Evolutionary conservation across 228 moss, liverwort and hornwort genomes (phyloP).

Genomic region (Sphagnum fallax): DNA sequence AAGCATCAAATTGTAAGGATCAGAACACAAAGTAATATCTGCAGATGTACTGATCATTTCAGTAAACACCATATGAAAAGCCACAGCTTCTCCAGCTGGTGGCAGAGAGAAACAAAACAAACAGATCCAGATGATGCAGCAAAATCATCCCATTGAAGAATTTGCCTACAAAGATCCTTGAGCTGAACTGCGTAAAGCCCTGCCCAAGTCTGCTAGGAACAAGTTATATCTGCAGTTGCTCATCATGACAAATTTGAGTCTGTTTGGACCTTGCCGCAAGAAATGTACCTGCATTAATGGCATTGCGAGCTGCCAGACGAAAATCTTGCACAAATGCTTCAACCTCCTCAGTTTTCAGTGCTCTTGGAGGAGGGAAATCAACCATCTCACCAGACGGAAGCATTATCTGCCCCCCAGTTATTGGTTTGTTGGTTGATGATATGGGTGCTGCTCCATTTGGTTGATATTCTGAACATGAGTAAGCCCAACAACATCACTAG

Average conservation of each 20-base stretch:
- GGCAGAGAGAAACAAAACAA: too few relatives aligned
- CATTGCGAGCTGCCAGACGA: constrained; percentile 28
- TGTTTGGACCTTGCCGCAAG: background rate
- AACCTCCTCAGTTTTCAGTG: constrained; percentile 30
- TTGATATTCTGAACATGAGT: constrained; percentile 25
- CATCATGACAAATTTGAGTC: too few relatives aligned
- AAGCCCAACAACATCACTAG: background rate
- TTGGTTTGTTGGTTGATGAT: constrained; percentile 31
- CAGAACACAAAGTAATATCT: background rate
- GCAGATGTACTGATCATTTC: too few relatives aligned
- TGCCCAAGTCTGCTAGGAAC: too few relatives aligned
- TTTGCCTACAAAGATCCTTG: too few relatives aligned
- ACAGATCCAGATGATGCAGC: too few relatives aligned
- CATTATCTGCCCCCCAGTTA: constrained; percentile 5
- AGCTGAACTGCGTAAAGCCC: too few relatives aligned
- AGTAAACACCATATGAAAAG: too few relatives aligned
- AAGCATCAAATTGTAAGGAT: background rate
- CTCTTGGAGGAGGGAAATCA: constrained; percentile 25
- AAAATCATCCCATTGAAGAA: too few relatives aligned
- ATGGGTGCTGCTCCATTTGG: constrained; percentile 23
- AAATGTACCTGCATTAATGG: constrained; percentile 26
- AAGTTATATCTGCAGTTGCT: too few relatives aligned
- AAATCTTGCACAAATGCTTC: constrained; percentile 18
- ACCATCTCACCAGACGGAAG: constrained; percentile 13
- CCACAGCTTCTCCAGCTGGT: too few relatives aligned